Evolutionary conservation across 495 filamentous ascomycete genomes (phyloP).

Genomic region (Podospora australis): DNA sequence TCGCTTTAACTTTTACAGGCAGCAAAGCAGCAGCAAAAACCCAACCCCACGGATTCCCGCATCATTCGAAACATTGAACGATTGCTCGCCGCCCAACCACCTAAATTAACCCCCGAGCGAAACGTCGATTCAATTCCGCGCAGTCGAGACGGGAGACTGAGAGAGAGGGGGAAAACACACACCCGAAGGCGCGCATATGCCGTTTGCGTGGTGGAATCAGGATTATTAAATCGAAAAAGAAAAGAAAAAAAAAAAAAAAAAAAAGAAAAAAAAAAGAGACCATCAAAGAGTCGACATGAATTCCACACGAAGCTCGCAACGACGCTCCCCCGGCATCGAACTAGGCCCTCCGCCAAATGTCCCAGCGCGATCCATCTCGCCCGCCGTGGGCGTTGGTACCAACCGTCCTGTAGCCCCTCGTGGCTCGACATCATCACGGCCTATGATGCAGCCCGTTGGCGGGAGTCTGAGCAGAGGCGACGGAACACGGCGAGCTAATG

Average conservation of each 20-base stretch:
- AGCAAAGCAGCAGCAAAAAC: background rate
- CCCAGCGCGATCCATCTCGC: constrained; percentile 37
- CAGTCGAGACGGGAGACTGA: background rate
- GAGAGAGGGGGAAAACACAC: background rate
- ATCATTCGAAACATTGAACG: no score
- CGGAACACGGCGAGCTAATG: constrained; percentile 41
- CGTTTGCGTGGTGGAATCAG: background rate
- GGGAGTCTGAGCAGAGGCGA: constrained; percentile 27
- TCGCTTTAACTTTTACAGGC: background rate
- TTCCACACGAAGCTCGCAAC: constrained; percentile 34
- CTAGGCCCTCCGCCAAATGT: constrained; percentile 36
- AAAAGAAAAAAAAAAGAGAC: background rate
- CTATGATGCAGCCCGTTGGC: constrained; percentile 16
- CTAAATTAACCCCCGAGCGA: background rate
- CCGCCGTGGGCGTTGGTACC: constrained; percentile 30
- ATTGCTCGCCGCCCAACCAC: background rate
- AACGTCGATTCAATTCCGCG: constrained; percentile 1
- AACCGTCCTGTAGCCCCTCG: constrained; percentile 36
- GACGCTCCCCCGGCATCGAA: constrained; percentile 45
- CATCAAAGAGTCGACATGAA: constrained; percentile 28
- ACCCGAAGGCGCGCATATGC: background rate
- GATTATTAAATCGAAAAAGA: background rate
- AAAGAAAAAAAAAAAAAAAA: background rate
- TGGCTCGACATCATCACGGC: constrained; percentile 34
- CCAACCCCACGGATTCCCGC: background rate